Evolutionary conservation across 2,329 filamentous ascomycete species (phyloP), one percentile per base, ranked within the genome.

Genomic region (Fusarium liriodendri): DNA sequence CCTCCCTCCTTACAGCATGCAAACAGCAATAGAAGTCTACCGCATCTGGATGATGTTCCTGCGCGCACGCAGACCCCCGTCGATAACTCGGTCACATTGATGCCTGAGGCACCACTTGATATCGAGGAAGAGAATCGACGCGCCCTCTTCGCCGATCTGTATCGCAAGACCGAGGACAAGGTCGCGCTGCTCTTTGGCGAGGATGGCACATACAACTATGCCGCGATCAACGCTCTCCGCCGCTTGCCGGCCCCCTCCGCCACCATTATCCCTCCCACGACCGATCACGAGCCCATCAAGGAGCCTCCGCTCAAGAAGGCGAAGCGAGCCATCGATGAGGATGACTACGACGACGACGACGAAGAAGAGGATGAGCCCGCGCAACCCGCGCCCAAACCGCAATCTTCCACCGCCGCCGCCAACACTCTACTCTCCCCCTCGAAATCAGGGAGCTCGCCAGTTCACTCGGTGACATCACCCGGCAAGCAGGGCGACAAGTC

Each of bases 291-390:
- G 72, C 86, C 88, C 54, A 85, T 89, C 76, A 85, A 86, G 75
- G 89, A 92, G 79, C 89, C 90, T 62, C 90, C 91, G 40, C 84
- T 88, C 67, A 98, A 97, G 84, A 93, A 94, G 83, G 88, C 91
- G 55, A 93, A 93, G 82, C 89, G 94, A 78, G 87, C 90, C 80
- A 95, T 96, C 87, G 91, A 95, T 77, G 94, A 96, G 81, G 93
- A 95, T 78, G 93, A 96, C 83, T 95, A 96, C 80, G 94, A 93
- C 75, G 95, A 98, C 67, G 93, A 96, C 47, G 93, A 94, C 18
- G 91, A 93, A 9, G 92, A 93, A 18, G 92, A 78, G 90, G 52
- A 75, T 16, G 77, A 89, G 84, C 85, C 88, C 73, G 86, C 89
- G 75, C 85, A 89, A 84, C 86, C 75, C 81, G 87, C 75, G 85